Conservation (phyloP, 345 rosid species). For the Noccaea bulbosa region DNA sequence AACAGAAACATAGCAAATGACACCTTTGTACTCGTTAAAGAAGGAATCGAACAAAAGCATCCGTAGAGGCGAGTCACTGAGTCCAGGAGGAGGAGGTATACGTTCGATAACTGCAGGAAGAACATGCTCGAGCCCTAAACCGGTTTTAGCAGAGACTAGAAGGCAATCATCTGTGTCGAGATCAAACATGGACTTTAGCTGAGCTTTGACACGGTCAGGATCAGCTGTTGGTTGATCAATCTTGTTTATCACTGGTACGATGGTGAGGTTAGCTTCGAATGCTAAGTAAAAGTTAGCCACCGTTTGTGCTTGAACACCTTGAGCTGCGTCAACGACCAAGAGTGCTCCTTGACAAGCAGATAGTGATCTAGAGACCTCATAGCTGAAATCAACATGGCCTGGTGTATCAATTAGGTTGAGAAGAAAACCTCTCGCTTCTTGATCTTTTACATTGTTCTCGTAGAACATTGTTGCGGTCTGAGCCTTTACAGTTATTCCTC, state of each 20-base stretch:
- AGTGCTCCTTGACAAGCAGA: conserved; percentile 99
- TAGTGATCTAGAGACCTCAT: conserved; percentile 95
- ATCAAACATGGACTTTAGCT: conserved; percentile 94
- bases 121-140: conserved; percentile 87
- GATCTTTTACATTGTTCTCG: conserved; percentile 42
- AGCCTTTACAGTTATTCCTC: conserved; percentile 98
- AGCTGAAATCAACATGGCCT: conserved; percentile 98
- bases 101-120: conserved; percentile 87
- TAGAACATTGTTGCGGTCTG: conserved; percentile 97
- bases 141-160: conserved; percentile 95
- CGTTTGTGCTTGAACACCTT: conserved; percentile 99
- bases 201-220: conserved; percentile 96
- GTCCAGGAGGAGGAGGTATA: conserved; percentile 90
- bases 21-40: conserved; percentile 94
- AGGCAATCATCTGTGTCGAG: conserved; percentile 81
- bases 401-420: conserved; percentile 93
- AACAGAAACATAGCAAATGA: conserved; percentile 90
- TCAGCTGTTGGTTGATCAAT: conserved; percentile 99
- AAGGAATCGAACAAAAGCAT: conserved; percentile 95
- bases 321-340: conserved; percentile 97
- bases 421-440: conserved; percentile 54
- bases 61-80: conserved; percentile 66
- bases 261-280: conserved; percentile 77
- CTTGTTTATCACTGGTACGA: conserved; percentile 89
- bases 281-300: conserved; percentile 98